Conservation (phyloP, 1,284 basidiomycete genomes). For the Trichosporon faecale region DNA sequence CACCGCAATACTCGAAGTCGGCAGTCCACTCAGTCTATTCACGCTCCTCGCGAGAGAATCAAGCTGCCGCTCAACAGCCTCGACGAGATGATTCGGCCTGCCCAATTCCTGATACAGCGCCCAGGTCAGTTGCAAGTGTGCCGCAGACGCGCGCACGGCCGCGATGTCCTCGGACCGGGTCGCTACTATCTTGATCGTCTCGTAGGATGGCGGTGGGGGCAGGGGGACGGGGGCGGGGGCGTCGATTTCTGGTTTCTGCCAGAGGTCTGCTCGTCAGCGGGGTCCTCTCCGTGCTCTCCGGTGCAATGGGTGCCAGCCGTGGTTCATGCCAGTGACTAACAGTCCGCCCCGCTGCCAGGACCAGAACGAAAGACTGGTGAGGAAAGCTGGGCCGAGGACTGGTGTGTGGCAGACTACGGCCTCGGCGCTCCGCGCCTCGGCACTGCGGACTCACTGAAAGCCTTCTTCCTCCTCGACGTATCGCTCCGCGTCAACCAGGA, state of each 20-base stretch:
- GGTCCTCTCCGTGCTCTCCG: too few relatives aligned
- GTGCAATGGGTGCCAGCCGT: too few relatives aligned
- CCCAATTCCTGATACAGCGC: constrained; percentile 13
- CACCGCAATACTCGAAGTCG: constrained; percentile 12
- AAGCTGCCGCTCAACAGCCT: constrained; percentile 12
- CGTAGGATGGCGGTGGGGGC: background rate
- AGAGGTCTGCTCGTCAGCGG: background rate
- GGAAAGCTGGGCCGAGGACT: too few relatives aligned
- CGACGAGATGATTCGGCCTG: constrained; percentile 13
- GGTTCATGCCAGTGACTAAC: too few relatives aligned
- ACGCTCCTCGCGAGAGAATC: background rate
- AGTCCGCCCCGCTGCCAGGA: too few relatives aligned
- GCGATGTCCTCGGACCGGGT: constrained; percentile 13
- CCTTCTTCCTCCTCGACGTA: background rate
- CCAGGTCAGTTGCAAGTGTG: constrained; percentile 18
- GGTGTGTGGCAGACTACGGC: too few relatives aligned
- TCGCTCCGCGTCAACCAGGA: background rate
- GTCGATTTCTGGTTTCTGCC: background rate
- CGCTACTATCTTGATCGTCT: constrained; percentile 13
- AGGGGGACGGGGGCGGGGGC: background rate
- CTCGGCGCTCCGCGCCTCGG: too few relatives aligned
- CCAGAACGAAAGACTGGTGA: too few relatives aligned
- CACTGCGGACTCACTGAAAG: background rate
- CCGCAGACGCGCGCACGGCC: constrained; percentile 5
- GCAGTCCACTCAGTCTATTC: constrained; percentile 6